Conservation (phyloP, 1,284 basidiomycete species). For the Puccinia polysora region DNA sequence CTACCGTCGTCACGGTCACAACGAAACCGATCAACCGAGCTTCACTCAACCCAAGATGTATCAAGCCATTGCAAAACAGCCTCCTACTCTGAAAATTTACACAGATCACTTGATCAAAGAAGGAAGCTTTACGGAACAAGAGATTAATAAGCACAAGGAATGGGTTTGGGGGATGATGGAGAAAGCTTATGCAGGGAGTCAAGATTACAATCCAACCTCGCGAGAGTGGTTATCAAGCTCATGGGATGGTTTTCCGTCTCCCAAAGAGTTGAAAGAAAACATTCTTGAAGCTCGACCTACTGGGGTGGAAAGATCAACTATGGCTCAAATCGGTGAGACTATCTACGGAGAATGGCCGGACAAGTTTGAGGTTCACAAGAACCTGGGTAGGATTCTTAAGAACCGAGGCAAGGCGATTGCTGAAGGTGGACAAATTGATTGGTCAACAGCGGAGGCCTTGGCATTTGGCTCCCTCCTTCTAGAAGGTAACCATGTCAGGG, state of each 20-base stretch:
- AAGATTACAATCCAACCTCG: slow-evolving; percentile 86
- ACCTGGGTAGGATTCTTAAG: slow-evolving; percentile 56
- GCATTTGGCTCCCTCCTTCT: slow-evolving; percentile 77
- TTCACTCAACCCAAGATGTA: slow-evolving; percentile 61
- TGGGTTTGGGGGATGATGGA: slow-evolving; percentile 99
- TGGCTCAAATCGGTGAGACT: slow-evolving; percentile 77
- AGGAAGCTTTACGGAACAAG: slow-evolving; percentile 87
- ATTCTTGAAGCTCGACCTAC: slow-evolving; percentile 83
- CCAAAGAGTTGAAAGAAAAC: slow-evolving; percentile 86
- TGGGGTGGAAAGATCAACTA: slow-evolving; percentile 69
- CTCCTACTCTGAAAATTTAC: slow-evolving; percentile 82
- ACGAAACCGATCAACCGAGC: slow-evolving; percentile 55
- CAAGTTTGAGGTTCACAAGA: slow-evolving; percentile 72
- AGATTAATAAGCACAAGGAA: slow-evolving; percentile 96
- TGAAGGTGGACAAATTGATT: slow-evolving; percentile 63
- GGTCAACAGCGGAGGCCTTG: slow-evolving; percentile 81
- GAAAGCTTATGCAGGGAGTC: slow-evolving; percentile 78
- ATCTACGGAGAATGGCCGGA: slow-evolving; percentile 59
- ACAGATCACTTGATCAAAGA: slow-evolving; percentile 82
- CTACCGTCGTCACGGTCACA: slow-evolving; percentile 73
- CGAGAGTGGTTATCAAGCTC: slow-evolving; percentile 96
- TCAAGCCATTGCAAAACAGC: slow-evolving; percentile 68
- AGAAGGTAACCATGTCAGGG: slow-evolving; percentile 72
- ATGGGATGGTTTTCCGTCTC: slow-evolving; percentile 97
- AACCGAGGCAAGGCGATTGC: slow-evolving; percentile 53